Base-by-base conservation (phyloP, 352 stramenopile species). In the Pythium utonaiense region DNA sequence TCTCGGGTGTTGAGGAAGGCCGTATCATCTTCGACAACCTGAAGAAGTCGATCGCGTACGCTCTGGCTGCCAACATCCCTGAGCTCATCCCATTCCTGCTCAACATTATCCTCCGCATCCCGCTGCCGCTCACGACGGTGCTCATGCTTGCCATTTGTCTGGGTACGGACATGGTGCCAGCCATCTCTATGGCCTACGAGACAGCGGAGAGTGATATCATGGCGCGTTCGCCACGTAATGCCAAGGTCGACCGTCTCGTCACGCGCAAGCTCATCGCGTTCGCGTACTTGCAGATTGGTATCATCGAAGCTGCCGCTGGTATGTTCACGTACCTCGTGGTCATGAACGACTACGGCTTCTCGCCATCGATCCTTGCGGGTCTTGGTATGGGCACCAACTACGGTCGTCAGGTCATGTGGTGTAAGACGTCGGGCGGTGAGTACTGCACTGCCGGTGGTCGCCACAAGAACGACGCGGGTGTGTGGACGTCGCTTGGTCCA, bases 1-100 rank as follows among this genome's bases (percentile, higher is more conserved):
- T 99, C 49, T 78, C 69, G 31, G 97, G 93, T 59, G 91, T 99
- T 7, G 83, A 97, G 57, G 89, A 98, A 77, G 97, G 96, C 9
- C 87, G 96, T 27, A 79, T 96, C 41, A 97, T 98, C 57, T 98
- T 98, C 65, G 86, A 95, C 70, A 98, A 98, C 72, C 70, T 98
- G 31, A 97, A 99, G 68, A 98, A 98, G 61, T 95, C 78, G 24
- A 95, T 98, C 61, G 80, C 75, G 28, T 98, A 98, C 69, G 93
- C 92, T 8, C 77, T 98, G 0, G 83, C 91, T 17, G 86, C 86
- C 54, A 98, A 97, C 70, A 95, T 98, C 34, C 85, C 91, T 0
- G 91, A 98, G 55, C 68, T 96, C 4, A 53, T 89, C 19, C 77
- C 89, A 19, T 96, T 97, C 58, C 64, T 98, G 24, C 64, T 82